Conservation (phyloP, 148 eudicot species). For the Talinum fruticosum region DNA sequence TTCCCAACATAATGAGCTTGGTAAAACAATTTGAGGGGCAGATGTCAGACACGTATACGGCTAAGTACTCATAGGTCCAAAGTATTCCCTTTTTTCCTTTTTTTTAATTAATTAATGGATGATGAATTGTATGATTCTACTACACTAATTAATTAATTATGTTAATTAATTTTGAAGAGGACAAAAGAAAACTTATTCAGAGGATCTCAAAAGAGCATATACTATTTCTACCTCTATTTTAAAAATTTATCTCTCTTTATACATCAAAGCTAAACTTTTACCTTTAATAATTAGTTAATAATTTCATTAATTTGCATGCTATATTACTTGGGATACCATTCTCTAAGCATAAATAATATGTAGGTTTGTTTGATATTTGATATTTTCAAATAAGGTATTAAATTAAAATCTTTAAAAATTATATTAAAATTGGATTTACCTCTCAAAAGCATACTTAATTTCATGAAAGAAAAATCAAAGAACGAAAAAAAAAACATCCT, state of each 20-base stretch:
- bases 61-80: conserved; percentile 24
- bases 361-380: too few species aligned
- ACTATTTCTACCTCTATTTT: conserved; percentile 16
- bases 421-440: too few species aligned
- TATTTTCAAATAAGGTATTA: too few species aligned
- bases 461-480: too few species aligned
- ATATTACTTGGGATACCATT: too few species aligned
- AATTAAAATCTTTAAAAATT: too few species aligned
- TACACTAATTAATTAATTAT: conserved; percentile 7
- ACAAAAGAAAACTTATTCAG: neutral
- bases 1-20: conserved; percentile 21
- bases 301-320: too few species aligned
- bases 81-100: conserved; percentile 13
- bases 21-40: conserved; percentile 15
- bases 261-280: neutral
- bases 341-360: too few species aligned
- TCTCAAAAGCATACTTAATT: too few species aligned
- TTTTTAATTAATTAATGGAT: conserved; percentile 16
- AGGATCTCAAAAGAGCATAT: conserved; percentile 35
- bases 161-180: neutral
- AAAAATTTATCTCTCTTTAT: neutral
- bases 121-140: conserved; percentile 19
- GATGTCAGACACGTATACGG: conserved; percentile 40
- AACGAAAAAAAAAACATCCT: too few species aligned
- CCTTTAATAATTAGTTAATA: neutral